Base-by-base conservation (phyloP, 208 protist genomes). In the Acanthamoeba royreba region DNA sequence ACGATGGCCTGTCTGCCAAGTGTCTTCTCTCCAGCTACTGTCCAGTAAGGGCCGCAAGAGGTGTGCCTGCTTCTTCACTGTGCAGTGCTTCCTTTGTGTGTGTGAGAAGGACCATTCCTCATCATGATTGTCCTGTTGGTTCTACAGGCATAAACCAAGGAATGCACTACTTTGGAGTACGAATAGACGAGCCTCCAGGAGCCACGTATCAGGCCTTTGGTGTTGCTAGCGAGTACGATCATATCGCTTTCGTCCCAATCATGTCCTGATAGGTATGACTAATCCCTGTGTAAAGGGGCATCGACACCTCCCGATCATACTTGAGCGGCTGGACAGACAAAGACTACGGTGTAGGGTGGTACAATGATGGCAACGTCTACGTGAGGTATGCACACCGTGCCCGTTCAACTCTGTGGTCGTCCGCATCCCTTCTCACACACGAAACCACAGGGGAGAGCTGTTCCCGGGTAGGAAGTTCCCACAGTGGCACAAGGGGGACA, bases 321-420 rank as follows among this genome's bases (percentile, higher is more conserved):
- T 42, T 81, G 69, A 49, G 69, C 69, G 69, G 69, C 0, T 81
- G 69, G 69, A 81, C 69, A 0, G 69, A 33, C 69, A 81, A 81
- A 25, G 69, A 81, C 69, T 28, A 46, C 69, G 69, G 69, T n/a
- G 47, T 81, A 4, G 69, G 69, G 31, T 81, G 69, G 69, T 81
- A 81, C 69, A 81, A 81, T 28, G 69, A 81, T 19, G 69, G 69
- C 45, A 81, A 81, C 69, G 69, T 81, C 38, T 81, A 81, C 69
- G 69, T 81, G 4, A 33, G 69, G 38, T 63, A 63, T n/a, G n/a
- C n/a, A n/a, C n/a, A n/a, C n/a, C n/a, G n/a, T n/a, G n/a, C n/a
- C n/a, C n/a, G 22, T 61, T 61, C 31, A 33, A 61, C 31, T 61
- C 33, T 7, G 1, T 19, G 53, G 25, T 28, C 33, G 49, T 55